Conservation (phyloP, 2,329 filamentous ascomycete genomes). For the Chrysosporium queenslandicum region DNA sequence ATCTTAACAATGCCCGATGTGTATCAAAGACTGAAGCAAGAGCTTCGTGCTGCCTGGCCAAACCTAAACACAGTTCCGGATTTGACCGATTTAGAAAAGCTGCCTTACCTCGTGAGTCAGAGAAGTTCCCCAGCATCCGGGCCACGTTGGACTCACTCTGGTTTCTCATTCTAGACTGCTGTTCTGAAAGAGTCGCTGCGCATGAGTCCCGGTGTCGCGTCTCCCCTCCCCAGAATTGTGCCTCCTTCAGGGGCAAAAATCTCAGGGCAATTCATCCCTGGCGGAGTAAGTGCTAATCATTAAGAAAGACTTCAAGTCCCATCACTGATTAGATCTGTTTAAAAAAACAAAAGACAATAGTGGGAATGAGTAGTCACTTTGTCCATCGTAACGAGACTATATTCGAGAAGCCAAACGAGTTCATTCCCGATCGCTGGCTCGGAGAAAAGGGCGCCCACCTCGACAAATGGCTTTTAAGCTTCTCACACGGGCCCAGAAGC, state of each 20-base stretch:
- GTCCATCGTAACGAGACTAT: constrained; percentile 20
- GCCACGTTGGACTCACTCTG: neutral
- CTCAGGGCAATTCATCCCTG: constrained; percentile 17
- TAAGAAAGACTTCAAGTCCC: neutral
- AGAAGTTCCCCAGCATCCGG: neutral
- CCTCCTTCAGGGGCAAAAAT: constrained; percentile 20
- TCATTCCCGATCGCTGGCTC: constrained; percentile 8
- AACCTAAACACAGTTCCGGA: constrained; percentile 23
- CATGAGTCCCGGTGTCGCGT: constrained; percentile 27
- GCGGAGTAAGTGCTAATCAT: constrained; percentile 22
- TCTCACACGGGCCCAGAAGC: neutral
- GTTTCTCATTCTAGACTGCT: constrained; percentile 19
- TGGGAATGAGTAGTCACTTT: constrained; percentile 22
- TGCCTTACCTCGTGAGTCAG: constrained; percentile 25
- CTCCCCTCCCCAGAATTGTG: constrained; percentile 24
- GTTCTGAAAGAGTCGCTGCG: constrained; percentile 36
- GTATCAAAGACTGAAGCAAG: constrained; percentile 29
- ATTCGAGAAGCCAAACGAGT: constrained; percentile 6
- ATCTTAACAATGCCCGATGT: constrained; percentile 30
- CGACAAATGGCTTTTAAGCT: constrained; percentile 7
- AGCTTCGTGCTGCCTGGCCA: constrained; percentile 34
- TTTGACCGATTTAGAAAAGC: constrained; percentile 29
- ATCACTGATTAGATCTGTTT: too few relatives aligned
- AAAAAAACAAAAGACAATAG: constrained; percentile 23
- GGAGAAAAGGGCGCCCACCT: neutral